Conservation (phyloP, 1,284 basidiomycete species). For the Sanghuangporus sanghuang region DNA sequence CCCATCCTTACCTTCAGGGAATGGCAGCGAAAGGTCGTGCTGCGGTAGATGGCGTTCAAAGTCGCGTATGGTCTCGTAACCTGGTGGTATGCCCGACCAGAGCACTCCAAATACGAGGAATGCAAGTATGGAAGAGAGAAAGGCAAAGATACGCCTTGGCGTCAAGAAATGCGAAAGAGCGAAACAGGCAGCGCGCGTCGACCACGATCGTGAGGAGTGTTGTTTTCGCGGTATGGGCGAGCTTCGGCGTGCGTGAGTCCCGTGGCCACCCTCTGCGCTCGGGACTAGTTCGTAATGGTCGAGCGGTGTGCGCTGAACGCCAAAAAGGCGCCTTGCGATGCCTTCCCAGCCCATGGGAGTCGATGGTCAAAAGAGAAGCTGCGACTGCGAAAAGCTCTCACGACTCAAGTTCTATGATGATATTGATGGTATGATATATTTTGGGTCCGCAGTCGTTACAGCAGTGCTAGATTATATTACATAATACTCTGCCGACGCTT, state of each 20-base stretch:
- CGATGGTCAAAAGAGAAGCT: background rate
- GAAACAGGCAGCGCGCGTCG: conserved; percentile 15
- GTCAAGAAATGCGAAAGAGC: conserved; percentile 20
- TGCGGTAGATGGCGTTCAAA: conserved; percentile 20
- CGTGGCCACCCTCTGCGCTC: conserved; percentile 1
- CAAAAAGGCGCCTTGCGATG: conserved; percentile 11
- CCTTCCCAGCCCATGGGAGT: conserved; percentile 15
- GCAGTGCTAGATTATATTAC: no score
- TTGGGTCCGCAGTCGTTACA: no score
- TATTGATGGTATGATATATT: no score
- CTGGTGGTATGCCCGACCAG: conserved; percentile 36
- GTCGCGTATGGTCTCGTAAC: conserved; percentile 31
- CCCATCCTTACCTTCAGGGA: conserved; percentile 20
- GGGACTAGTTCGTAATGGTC: conserved; percentile 11
- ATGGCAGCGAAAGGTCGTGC: conserved; percentile 18
- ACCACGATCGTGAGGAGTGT: background rate
- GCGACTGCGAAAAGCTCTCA: background rate
- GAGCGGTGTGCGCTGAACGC: background rate
- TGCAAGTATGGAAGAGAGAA: conserved; percentile 25
- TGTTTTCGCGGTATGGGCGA: conserved; percentile 1
- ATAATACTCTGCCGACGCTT: no score
- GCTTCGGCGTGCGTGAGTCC: background rate
- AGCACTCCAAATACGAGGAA: conserved; percentile 30
- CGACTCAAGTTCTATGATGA: background rate
- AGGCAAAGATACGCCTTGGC: conserved; percentile 25